These are phyloP conservation scores for Macroventuria anomochaeta DNA, from an alignment of 2,329 filamentous ascomycete genomes.

Conservation along the genomic window DNA sequence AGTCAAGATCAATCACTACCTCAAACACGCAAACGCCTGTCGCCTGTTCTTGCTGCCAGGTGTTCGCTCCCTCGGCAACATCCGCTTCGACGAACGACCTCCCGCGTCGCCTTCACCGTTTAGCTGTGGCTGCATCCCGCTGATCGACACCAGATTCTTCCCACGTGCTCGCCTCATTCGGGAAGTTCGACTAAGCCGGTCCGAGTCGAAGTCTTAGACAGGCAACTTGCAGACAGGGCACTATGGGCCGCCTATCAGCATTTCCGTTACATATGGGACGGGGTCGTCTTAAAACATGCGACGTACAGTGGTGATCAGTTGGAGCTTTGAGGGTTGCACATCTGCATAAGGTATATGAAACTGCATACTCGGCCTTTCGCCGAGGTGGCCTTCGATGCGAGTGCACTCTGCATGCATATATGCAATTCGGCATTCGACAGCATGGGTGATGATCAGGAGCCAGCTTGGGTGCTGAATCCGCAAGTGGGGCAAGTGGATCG, in stretches of 20 bases:
- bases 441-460: background rate
- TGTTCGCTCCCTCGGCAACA: slow-evolving; percentile 5
- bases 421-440: slow-evolving; percentile 6
- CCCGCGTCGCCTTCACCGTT: slow-evolving; percentile 4
- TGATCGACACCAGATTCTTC: slow-evolving; percentile 2
- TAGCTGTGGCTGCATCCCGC: slow-evolving; percentile 2
- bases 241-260: slow-evolving; percentile 17
- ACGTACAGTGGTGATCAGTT: background rate
- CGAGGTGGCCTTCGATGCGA: background rate
- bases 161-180: slow-evolving; percentile 8
- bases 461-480: background rate
- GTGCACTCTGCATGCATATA: background rate
- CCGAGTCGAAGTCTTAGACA: slow-evolving; percentile 1
- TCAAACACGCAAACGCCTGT: background rate
- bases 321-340: background rate
- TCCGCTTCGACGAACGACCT: background rate
- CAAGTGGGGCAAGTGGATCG: slow-evolving; percentile 1
- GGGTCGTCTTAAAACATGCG: background rate
- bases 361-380: background rate
- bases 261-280: background rate
- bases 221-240: slow-evolving; percentile 12
- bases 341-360: background rate
- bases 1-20: background rate
- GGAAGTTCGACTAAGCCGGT: slow-evolving; percentile 8
- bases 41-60: slow-evolving; percentile 2